Conservation (phyloP, 192 early-diverging fungal genomes). For the Allomyces javanicus region DNA sequence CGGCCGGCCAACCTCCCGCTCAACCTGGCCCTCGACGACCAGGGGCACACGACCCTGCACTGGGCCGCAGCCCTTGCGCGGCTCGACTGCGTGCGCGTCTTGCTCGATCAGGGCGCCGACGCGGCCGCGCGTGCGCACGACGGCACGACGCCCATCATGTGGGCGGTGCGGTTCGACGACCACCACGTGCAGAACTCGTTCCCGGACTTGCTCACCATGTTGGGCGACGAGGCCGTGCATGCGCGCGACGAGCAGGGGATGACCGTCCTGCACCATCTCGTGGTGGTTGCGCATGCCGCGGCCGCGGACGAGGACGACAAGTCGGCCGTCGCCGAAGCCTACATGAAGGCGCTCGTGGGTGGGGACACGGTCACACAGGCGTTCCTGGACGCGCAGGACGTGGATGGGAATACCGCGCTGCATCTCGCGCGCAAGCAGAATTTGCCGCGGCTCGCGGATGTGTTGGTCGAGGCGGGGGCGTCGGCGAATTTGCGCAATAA, state of each 20-base stretch:
- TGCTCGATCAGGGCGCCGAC: no score
- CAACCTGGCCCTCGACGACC: slow-evolving; percentile 76
- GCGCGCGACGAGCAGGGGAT: neutral
- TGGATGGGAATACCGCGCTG: slow-evolving; percentile 16
- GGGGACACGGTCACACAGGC: neutral
- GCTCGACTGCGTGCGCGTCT: slow-evolving; percentile 13
- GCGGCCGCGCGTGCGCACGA: neutral
- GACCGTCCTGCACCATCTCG: neutral
- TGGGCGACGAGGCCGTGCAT: neutral
- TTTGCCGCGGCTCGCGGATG: no score
- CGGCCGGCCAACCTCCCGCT: slow-evolving; percentile 39
- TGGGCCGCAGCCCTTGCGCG: slow-evolving; percentile 85
- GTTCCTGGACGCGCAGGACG: slow-evolving; percentile 6
- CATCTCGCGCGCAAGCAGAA: slow-evolving; percentile 13
- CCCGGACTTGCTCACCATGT: neutral
- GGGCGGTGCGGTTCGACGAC: neutral
- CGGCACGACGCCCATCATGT: neutral
- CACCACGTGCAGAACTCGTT: neutral
- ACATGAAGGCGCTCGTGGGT: neutral
- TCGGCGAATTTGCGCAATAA: no score
- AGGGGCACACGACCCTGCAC: slow-evolving; percentile 84
- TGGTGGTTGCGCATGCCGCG: neutral
- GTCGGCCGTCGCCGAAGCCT: neutral
- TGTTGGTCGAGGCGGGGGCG: no score
- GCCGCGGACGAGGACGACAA: neutral